Conservation (phyloP, 1,139 yeast genomes). For the Trichomonascaceae sp. region DNA sequence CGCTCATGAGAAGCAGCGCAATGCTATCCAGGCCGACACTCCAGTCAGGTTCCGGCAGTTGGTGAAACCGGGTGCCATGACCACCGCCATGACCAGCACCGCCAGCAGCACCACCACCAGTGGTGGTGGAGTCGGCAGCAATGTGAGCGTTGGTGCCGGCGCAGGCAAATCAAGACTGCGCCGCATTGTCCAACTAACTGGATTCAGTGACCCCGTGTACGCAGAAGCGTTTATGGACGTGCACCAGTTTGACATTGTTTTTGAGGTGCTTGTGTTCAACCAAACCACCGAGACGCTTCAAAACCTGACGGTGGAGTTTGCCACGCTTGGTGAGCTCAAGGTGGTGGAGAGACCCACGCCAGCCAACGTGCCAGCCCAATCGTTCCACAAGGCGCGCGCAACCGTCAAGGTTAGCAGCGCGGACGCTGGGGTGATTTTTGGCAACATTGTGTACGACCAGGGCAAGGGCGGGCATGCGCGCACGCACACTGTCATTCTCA, state of each 20-base stretch:
- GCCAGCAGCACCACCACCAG: conserved; percentile 32
- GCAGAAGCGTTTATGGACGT: conserved; percentile 95
- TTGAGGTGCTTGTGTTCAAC: conserved; percentile 87
- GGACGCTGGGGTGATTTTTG: conserved; percentile 94
- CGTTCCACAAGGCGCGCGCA: conserved; percentile 79
- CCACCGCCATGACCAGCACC: conserved; percentile 19
- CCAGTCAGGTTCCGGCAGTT: conserved; percentile 76
- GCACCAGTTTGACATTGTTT: conserved; percentile 89
- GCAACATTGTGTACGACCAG: conserved; percentile 80
- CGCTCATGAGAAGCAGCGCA: conserved; percentile 49
- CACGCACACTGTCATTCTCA: conserved; percentile 78
- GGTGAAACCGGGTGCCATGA: conserved; percentile 32
- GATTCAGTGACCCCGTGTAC: conserved; percentile 94
- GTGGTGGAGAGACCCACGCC: conserved; percentile 88
- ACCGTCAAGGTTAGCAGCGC: conserved; percentile 94
- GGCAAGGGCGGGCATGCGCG: conserved; percentile 61
- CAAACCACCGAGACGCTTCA: conserved; percentile 88
- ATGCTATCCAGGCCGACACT: conserved; percentile 76
- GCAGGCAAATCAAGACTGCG: conserved; percentile 62
- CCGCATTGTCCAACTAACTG: conserved; percentile 86
- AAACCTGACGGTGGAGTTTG: conserved; percentile 88
- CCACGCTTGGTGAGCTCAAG: conserved; percentile 90
- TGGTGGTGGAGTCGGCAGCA: conserved; percentile 21
- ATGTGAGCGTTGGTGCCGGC: conserved; percentile 34
- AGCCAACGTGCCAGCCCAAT: conserved; percentile 93